Percentiles rank a stretch among this genome's conserved stretches.
phyloP scores from a whole-genome alignment of 495 filamentous ascomycete species.

The Tricharina praecox region DNA sequence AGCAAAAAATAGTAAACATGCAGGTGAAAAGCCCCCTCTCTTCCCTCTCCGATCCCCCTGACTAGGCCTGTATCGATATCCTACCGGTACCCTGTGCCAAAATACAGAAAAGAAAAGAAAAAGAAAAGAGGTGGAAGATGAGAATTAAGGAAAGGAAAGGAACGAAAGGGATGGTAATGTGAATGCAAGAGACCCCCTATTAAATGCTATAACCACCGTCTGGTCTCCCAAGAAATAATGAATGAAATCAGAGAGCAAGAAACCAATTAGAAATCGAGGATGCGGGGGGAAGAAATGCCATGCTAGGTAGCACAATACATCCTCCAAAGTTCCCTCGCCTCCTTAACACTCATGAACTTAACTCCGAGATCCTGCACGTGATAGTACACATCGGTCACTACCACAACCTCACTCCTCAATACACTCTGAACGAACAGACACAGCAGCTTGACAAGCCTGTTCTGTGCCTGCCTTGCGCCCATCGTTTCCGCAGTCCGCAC shows the following conservation, averaged over 20 bases:
- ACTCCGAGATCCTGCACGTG: constrained; percentile 32
- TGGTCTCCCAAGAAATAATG: no score
- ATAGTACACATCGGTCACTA: constrained; percentile 27
- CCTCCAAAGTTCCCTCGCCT: constrained; percentile 24
- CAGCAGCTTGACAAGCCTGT: constrained; percentile 27
- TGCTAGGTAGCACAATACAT: constrained; percentile 1
- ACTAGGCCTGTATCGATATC: no score
- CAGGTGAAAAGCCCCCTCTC: constrained; percentile 6
- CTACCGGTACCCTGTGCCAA: background rate
- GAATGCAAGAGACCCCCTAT: constrained; percentile 5
- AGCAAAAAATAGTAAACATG: constrained; percentile 7
- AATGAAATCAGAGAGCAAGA: no score
- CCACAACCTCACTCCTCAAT: constrained; percentile 23
- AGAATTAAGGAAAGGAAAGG: constrained; percentile 7
- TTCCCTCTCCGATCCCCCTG: no score
- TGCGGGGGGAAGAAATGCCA: background rate
- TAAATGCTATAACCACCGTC: no score
- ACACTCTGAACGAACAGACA: constrained; percentile 30
- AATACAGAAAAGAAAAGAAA: constrained; percentile 1
- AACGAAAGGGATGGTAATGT: constrained; percentile 5
- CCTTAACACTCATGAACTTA: constrained; percentile 30
- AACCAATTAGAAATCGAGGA: no score
- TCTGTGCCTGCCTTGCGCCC: constrained; percentile 19
- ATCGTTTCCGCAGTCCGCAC: constrained; percentile 16
- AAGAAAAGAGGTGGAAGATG: background rate